Evolutionary conservation across 2,329 filamentous ascomycete genomes (phyloP), one percentile per base, ranked within the genome.

Genomic region (Calonectria pseudoturangicola): DNA sequence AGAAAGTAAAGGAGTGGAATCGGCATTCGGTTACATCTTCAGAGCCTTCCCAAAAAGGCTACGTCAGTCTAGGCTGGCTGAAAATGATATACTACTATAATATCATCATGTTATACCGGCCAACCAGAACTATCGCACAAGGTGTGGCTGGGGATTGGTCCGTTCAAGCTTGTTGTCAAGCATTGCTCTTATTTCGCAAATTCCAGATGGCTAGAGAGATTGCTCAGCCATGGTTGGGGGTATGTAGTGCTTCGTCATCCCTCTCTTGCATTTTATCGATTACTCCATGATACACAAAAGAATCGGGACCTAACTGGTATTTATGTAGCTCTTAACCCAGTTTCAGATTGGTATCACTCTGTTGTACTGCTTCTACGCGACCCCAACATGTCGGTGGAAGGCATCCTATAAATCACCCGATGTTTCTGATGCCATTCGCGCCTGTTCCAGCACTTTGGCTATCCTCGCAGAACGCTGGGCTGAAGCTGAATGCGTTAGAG

Each of bases 41-140:
- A 8, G 41, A 67, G 16, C 69, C 69, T 8, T 48, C 62, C 7
- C 63, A 50, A 27, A 66, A 66, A 27, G 69, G 69, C 2, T 67
- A 71, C 36, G 63, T 67, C 4, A 51, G 62, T n/a, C 28, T 25
- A 7, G 50, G 63, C 5, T 71, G 69, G 69, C 69, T 71, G 18
- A 51, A 47, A 28, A 71, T 71, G 69, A 71, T 71, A 36, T 71
- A 67, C n/a, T 62, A 71, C 50, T 71, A 71, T 50, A 71, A 66
- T 16, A 60, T 71, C n/a, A 33, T 67, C 2, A 67, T 71, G 50
- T 50, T 71, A n/a, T 71, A 66, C 21, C 39, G 69, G 18, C 69
- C 69, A 13, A 71, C 62, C 1, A 66, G 63, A n/a, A 25, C 15
- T 2, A 60, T 62, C 9, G 39, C 16, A 4, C 48, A 58, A 15